phyloP scores from a whole-genome alignment of 441 rosid genomes.

The Pelargonium fulgidum region DNA sequence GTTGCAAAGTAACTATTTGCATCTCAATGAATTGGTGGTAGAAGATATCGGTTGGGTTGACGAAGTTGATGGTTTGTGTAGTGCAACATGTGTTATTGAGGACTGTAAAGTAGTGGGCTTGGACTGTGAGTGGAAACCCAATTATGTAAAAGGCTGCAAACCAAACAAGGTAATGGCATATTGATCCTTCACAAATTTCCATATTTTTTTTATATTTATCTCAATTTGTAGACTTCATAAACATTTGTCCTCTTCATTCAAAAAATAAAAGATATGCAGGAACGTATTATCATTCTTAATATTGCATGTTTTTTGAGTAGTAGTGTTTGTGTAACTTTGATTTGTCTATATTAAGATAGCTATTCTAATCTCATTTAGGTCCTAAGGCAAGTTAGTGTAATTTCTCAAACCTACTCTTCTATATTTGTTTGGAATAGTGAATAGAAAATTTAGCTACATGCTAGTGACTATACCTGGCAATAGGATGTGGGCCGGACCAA shows the following conservation, averaged over 20 bases:
- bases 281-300: too few relatives aligned
- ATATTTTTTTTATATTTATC: slow-evolving; percentile 2
- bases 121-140: slow-evolving; percentile 98
- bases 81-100: slow-evolving; percentile 53
- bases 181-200: slow-evolving; percentile 11
- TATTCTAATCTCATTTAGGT: not conserved
- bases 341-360: not conserved
- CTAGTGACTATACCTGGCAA: too few relatives aligned
- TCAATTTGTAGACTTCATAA: not conserved
- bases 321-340: not conserved
- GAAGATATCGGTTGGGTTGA: slow-evolving; percentile 76
- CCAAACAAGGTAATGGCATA: slow-evolving; percentile 56
- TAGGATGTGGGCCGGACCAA: too few relatives aligned
- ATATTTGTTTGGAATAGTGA: not conserved
- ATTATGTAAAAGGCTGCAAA: slow-evolving; percentile 59
- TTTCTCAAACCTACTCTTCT: not conserved
- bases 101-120: slow-evolving; percentile 68
- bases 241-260: not conserved
- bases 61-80: slow-evolving; percentile 42
- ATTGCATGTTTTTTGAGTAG: too few relatives aligned
- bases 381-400: not conserved
- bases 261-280: too few relatives aligned
- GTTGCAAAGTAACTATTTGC: slow-evolving; percentile 41
- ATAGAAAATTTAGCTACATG: not conserved
- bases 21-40: slow-evolving; percentile 52